Conservation (phyloP, 306 rosid species). For the Prunus mongolica region DNA sequence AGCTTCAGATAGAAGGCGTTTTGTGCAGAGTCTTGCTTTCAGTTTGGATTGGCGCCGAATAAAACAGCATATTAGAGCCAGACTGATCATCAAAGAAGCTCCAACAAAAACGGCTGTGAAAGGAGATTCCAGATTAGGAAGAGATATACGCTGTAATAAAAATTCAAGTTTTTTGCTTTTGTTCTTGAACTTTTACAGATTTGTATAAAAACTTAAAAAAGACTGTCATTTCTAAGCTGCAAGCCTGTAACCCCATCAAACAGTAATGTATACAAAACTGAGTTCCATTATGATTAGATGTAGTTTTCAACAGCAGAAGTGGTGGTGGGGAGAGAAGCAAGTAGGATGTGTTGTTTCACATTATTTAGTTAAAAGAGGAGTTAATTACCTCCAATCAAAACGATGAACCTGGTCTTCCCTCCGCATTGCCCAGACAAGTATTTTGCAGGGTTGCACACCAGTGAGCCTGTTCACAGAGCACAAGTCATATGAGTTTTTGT, state of each 20-base stretch:
- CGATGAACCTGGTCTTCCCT: constrained; percentile 50
- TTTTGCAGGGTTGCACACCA: constrained; percentile 49
- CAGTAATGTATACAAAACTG: background rate
- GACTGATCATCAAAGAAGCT: constrained; percentile 36
- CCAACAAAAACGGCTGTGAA: constrained; percentile 54
- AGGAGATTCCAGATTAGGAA: background rate
- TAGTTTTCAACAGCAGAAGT: too few species aligned
- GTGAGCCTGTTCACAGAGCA: constrained; percentile 38
- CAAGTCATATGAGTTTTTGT: constrained; percentile 13
- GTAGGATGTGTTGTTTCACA: background rate
- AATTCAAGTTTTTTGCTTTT: too few species aligned
- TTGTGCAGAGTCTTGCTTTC: constrained; percentile 58
- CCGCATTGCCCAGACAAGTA: constrained; percentile 71
- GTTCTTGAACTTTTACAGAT: too few species aligned
- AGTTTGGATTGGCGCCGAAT: constrained; percentile 49
- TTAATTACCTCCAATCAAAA: constrained; percentile 68
- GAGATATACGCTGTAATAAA: background rate
- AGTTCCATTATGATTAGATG: too few species aligned
- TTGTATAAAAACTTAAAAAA: too few species aligned
- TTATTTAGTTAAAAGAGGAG: too few species aligned
- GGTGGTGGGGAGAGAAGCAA: background rate
- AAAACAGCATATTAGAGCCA: constrained; percentile 54
- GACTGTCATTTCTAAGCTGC: too few species aligned
- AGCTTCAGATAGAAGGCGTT: constrained; percentile 74
- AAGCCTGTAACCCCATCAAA: too few species aligned